Conservation (phyloP, 768 basidiomycete genomes). For the Paxillus ammoniavirescens region DNA sequence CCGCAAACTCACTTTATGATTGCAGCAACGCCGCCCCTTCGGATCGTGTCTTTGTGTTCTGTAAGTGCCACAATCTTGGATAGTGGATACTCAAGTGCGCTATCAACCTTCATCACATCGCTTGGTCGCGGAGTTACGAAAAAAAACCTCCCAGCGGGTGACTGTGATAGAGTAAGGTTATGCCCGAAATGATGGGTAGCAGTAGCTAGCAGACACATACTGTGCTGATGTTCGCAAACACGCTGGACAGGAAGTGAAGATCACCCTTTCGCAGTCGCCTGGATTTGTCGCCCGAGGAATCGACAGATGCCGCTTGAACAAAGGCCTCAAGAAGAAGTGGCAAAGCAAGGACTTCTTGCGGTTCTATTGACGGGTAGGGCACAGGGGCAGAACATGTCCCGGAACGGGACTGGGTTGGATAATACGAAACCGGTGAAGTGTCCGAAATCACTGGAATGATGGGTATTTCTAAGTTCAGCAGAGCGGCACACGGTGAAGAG, state of each 20-base stretch:
- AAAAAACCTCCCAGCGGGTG: constrained; percentile 72
- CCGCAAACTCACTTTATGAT: constrained; percentile 69
- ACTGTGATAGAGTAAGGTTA: constrained; percentile 39
- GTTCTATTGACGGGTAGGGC: constrained; percentile 60
- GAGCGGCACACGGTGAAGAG: constrained; percentile 56
- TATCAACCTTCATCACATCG: constrained; percentile 44
- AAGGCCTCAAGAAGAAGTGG: constrained; percentile 91
- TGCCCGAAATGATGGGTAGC: background rate
- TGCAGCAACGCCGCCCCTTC: constrained; percentile 83
- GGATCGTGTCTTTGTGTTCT: constrained; percentile 83
- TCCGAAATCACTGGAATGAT: constrained; percentile 46
- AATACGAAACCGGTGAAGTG: constrained; percentile 53
- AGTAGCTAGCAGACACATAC: constrained; percentile 43
- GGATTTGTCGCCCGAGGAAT: constrained; percentile 45
- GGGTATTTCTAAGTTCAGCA: constrained; percentile 66
- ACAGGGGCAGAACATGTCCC: constrained; percentile 76
- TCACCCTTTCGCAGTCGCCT: constrained; percentile 67
- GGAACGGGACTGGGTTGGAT: constrained; percentile 75
- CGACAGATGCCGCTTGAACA: constrained; percentile 63
- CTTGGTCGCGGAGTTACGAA: constrained; percentile 69
- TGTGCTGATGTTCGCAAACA: constrained; percentile 87
- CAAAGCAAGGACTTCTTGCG: constrained; percentile 59
- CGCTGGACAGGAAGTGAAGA: constrained; percentile 89
- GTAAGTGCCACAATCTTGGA: constrained; percentile 83
- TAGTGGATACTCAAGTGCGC: constrained; percentile 72